Evolutionary conservation across 2,329 filamentous ascomycete genomes (phyloP).

Genomic region (Orbilia quercus): DNA sequence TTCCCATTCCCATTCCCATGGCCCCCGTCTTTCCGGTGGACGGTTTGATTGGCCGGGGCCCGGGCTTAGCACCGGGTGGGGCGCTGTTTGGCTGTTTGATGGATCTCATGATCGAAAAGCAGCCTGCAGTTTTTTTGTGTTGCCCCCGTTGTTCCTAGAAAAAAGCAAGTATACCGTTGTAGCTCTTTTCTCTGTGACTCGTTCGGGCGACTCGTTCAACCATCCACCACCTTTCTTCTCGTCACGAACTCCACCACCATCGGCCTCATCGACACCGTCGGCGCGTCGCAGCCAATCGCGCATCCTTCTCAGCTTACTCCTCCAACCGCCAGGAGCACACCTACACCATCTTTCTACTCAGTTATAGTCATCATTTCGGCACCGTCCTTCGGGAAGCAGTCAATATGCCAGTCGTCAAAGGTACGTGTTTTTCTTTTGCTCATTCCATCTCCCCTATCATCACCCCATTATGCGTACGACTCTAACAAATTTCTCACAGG

Average conservation of each 20-base stretch:
- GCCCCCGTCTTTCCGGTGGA: not conserved
- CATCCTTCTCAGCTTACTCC: conserved; percentile 14
- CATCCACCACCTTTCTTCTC: not conserved
- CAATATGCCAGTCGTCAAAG: conserved; percentile 77
- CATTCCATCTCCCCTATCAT: too few relatives aligned
- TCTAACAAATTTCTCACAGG: conserved; percentile 60
- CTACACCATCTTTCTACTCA: not conserved
- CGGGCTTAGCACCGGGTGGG: not conserved
- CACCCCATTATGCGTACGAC: not conserved
- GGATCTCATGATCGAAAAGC: conserved; percentile 4
- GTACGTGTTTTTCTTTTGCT: conserved; percentile 44
- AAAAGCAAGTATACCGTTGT: not conserved
- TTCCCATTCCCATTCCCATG: not conserved
- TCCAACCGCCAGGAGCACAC: conserved; percentile 9
- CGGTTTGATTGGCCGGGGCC: conserved; percentile 21
- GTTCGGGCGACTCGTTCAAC: not conserved
- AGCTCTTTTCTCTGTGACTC: not conserved
- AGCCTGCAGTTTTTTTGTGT: conserved; percentile 31
- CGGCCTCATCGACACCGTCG: conserved; percentile 10
- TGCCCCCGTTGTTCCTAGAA: conserved; percentile 17
- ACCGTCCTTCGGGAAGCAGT: conserved; percentile 46
- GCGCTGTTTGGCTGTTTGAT: too few relatives aligned
- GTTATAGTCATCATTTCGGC: not conserved
- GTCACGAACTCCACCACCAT: conserved; percentile 9
- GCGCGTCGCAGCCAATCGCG: conserved; percentile 34